Conservation (phyloP, 1,284 basidiomycete genomes). For the Tranzscheliella williamsii region DNA sequence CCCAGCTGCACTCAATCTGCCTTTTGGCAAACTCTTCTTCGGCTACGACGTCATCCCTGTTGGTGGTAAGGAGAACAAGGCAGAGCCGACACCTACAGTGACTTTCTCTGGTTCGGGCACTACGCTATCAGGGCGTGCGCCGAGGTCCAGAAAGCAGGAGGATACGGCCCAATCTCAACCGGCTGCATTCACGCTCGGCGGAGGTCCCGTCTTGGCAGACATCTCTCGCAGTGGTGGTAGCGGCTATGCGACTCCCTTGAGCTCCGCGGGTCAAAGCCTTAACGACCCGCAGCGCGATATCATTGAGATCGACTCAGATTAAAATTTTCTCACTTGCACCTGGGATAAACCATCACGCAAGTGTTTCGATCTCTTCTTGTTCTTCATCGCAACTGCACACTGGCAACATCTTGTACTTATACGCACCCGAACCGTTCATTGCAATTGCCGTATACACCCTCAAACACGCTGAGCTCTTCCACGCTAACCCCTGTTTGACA, state of each 20-base stretch:
- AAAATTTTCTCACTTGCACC: too few relatives aligned
- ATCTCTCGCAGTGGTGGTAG: constrained; percentile 34
- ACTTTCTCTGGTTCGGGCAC: constrained; percentile 21
- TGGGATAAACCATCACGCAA: too few relatives aligned
- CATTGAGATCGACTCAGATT: constrained; percentile 53
- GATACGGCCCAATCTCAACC: constrained; percentile 6
- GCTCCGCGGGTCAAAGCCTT: constrained; percentile 16
- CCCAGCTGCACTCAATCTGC: constrained; percentile 85
- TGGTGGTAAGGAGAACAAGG: constrained; percentile 30
- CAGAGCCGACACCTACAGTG: constrained; percentile 4
- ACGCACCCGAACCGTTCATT: too few relatives aligned
- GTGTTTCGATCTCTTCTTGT: too few relatives aligned
- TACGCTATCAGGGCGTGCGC: constrained; percentile 27
- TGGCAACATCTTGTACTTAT: too few relatives aligned
- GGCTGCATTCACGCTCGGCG: constrained; percentile 20
- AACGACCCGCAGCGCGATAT: constrained; percentile 31
- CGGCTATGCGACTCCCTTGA: constrained; percentile 18
- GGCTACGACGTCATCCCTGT: constrained; percentile 56
- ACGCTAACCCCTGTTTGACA: too few relatives aligned
- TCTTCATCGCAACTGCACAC: too few relatives aligned
- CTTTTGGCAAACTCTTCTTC: constrained; percentile 69
- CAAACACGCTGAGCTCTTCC: too few relatives aligned
- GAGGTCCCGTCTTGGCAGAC: constrained; percentile 18
- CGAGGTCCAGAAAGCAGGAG: constrained; percentile 8
- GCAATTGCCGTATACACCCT: too few relatives aligned